phyloP scores from a whole-genome alignment of 2,329 filamentous ascomycete genomes.

The Hysterium pulicare region DNA sequence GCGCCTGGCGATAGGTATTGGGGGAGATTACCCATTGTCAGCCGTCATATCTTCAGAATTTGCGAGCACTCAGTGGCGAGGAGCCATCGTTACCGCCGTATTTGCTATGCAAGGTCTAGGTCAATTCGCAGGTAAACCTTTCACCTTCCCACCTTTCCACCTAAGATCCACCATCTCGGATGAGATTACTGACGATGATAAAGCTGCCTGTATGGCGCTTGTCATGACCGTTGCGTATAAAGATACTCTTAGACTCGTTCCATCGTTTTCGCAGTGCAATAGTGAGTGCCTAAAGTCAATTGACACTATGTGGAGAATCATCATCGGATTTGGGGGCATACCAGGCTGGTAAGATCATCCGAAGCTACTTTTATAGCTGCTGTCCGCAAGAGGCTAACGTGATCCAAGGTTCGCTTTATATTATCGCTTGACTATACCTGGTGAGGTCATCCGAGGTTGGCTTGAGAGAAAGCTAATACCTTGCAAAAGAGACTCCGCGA shows the following conservation, averaged over 20 bases:
- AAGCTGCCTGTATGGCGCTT: conserved; percentile 14
- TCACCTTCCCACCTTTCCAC: not conserved
- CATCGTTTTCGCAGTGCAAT: conserved; percentile 8
- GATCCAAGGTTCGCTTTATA: conserved; percentile 30
- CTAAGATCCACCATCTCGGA: not conserved
- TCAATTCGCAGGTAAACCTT: conserved; percentile 16
- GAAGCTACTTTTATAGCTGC: too few species aligned
- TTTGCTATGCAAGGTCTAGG: conserved; percentile 35
- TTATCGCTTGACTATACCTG: conserved; percentile 31
- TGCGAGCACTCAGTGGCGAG: conserved; percentile 25
- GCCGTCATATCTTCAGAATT: conserved; percentile 27
- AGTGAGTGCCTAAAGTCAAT: conserved; percentile 13
- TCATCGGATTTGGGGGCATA: conserved; percentile 30
- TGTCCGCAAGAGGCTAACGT: too few species aligned
- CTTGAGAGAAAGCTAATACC: too few species aligned
- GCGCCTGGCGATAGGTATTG: too few species aligned
- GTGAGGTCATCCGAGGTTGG: too few species aligned
- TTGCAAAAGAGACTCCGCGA: conserved; percentile 27
- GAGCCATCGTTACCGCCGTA: conserved; percentile 28
- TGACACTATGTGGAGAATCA: conserved; percentile 30
- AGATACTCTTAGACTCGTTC: conserved; percentile 7
- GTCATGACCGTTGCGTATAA: conserved; percentile 12
- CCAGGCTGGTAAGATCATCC: too few species aligned
- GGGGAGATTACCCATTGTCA: conserved; percentile 14
- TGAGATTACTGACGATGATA: too few species aligned